phyloP scores from a whole-genome alignment of 768 basidiomycete genomes.

The Rhizopogon vesiculosus region DNA sequence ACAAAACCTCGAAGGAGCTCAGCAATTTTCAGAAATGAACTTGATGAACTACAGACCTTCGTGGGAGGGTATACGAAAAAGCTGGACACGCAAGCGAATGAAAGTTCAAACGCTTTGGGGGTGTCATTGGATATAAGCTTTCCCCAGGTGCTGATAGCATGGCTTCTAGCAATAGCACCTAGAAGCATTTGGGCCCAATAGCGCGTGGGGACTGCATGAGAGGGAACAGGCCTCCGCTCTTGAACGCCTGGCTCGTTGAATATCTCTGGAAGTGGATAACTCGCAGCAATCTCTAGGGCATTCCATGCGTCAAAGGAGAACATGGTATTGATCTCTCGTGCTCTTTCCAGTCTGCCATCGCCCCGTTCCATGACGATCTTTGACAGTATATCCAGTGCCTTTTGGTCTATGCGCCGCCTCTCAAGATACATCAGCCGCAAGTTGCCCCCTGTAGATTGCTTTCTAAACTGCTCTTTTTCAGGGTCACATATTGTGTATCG shows the following conservation, averaged over 20 bases:
- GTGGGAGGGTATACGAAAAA: constrained; percentile 43
- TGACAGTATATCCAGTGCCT: constrained; percentile 37
- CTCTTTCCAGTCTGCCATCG: constrained; percentile 33
- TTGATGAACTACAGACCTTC: constrained; percentile 29
- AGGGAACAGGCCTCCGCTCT: constrained; percentile 2
- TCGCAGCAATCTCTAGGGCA: constrained; percentile 36
- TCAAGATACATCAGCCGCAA: constrained; percentile 44
- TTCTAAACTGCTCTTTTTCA: constrained; percentile 32
- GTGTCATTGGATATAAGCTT: constrained; percentile 10
- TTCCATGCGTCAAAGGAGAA: constrained; percentile 56
- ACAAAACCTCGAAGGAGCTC: constrained; percentile 31
- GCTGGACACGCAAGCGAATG: constrained; percentile 46
- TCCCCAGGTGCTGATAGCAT: constrained; percentile 38
- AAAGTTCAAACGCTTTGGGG: constrained; percentile 34
- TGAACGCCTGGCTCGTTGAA: constrained; percentile 15
- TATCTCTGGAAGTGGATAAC: constrained; percentile 28
- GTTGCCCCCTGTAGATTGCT: constrained; percentile 25
- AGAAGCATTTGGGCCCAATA: constrained; percentile 49
- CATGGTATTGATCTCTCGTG: constrained; percentile 32
- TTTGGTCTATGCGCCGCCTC: constrained; percentile 39
- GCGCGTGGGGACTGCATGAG: constrained; percentile 35
- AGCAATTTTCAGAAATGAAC: background rate
- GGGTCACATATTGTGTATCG: constrained; percentile 43
- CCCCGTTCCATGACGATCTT: constrained; percentile 31
- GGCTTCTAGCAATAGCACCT: constrained; percentile 37